phyloP scores from a whole-genome alignment of 2,329 filamentous ascomycete genomes.

The Fusarium xylarioides region DNA sequence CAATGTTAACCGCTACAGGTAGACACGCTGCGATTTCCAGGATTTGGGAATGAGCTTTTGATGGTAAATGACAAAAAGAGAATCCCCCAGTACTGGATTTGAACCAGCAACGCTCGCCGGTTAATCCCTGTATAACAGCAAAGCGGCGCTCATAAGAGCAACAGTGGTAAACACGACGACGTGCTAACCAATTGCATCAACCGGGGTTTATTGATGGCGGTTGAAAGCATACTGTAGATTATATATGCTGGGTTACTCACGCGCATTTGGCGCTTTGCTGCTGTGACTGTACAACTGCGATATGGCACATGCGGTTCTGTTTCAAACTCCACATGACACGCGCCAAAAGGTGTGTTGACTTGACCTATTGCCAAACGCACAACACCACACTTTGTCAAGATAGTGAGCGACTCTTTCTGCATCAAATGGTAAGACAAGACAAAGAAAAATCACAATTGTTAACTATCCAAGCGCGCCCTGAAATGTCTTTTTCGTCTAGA shows the following conservation, averaged over 20 bases:
- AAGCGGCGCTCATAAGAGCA: too few species aligned
- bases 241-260: rapidly evolving
- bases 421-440: rapidly evolving
- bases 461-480: not conserved
- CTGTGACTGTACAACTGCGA: not conserved
- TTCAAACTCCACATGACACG: not conserved
- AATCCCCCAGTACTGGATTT: too few species aligned
- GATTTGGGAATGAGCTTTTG: too few species aligned
- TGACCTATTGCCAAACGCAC: not conserved
- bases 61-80: too few species aligned
- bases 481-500: rapidly evolving
- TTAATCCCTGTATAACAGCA: too few species aligned
- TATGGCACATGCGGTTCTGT: not conserved
- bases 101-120: too few species aligned
- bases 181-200: not conserved
- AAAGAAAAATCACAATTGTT: not conserved
- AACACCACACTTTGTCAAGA: not conserved
- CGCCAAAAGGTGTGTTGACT: not conserved
- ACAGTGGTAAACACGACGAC: too few species aligned
- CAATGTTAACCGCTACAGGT: too few species aligned
- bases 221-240: not conserved
- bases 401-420: not conserved
- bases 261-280: not conserved
- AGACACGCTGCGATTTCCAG: too few species aligned
- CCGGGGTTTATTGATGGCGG: not conserved